Evolutionary conservation across 768 basidiomycete species (phyloP).

Genomic region (Phylloporus rhodoxanthus): DNA sequence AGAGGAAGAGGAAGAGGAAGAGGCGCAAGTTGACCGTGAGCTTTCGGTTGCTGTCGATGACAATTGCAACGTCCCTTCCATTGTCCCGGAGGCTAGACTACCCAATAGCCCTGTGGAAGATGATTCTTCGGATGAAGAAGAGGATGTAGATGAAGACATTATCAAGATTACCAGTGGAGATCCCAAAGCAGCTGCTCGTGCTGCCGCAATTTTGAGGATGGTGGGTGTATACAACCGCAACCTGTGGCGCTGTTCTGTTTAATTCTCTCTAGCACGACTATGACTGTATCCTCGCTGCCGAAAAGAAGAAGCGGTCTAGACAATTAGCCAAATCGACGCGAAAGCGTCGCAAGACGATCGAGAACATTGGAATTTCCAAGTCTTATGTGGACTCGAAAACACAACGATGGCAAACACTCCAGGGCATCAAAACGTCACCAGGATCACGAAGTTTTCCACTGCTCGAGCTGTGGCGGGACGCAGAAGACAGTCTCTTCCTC

Average conservation of each 20-base stretch:
- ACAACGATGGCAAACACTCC: conserved; percentile 11
- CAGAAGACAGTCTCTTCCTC: conserved; percentile 27
- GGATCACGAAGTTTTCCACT: conserved; percentile 32
- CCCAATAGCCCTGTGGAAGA: conserved; percentile 5
- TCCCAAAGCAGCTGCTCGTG: conserved; percentile 80
- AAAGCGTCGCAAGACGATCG: conserved; percentile 34
- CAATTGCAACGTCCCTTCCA: background rate
- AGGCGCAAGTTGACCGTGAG: conserved; percentile 32
- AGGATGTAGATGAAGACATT: conserved; percentile 40
- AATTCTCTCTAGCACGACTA: conserved; percentile 63
- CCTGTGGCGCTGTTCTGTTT: background rate
- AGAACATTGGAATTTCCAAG: conserved; percentile 30
- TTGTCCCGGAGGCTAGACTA: background rate
- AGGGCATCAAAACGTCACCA: conserved; percentile 13
- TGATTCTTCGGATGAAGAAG: conserved; percentile 25
- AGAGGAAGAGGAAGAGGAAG: conserved; percentile 29
- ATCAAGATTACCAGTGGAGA: conserved; percentile 83
- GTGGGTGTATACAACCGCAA: conserved; percentile 36
- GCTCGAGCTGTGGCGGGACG: conserved; percentile 26
- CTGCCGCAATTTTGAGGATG: conserved; percentile 89
- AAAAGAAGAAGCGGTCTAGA: conserved; percentile 22
- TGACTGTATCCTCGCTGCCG: conserved; percentile 56
- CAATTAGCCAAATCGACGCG: conserved; percentile 32
- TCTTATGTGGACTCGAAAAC: conserved; percentile 7
- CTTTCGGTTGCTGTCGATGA: conserved; percentile 30